These are phyloP conservation scores for Pythium apleroticum DNA, from an alignment of 352 stramenopile species.

Conservation along the genomic window DNA sequence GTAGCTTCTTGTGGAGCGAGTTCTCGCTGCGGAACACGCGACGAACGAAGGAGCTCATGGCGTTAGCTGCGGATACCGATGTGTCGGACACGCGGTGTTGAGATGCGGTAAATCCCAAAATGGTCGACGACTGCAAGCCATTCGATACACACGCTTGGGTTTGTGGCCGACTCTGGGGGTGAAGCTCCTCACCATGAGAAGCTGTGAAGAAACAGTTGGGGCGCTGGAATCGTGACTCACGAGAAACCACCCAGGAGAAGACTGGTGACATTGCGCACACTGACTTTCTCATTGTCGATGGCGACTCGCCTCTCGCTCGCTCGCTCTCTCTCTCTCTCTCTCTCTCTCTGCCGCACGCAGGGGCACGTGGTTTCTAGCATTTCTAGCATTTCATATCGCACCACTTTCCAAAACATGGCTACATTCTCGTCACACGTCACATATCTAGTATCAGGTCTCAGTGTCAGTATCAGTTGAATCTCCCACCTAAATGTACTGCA, in stretches of 20 bases:
- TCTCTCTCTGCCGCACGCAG: constrained; percentile 17
- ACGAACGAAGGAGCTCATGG: constrained; percentile 37
- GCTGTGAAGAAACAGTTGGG: constrained; percentile 8
- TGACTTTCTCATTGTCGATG: not conserved
- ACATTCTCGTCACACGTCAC: constrained; percentile 1
- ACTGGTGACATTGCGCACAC: not conserved
- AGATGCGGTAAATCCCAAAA: not conserved
- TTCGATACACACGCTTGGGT: not conserved
- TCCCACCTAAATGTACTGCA: not conserved
- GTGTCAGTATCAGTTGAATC: constrained; percentile 1
- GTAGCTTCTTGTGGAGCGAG: constrained; percentile 47
- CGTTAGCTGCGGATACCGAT: too few relatives aligned
- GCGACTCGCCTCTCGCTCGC: too few relatives aligned
- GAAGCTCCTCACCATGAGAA: not conserved
- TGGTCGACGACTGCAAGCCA: not conserved
- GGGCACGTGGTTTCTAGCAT: not conserved
- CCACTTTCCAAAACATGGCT: constrained; percentile 9
- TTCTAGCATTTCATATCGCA: constrained; percentile 16
- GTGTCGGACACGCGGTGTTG: not conserved
- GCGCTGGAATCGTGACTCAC: constrained; percentile 12
- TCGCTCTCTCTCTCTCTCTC: too few relatives aligned
- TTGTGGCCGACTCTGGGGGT: not conserved
- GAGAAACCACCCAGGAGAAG: not conserved
- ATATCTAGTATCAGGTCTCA: not conserved
- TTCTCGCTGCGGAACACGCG: constrained; percentile 48